phyloP scores from a whole-genome alignment of 2,329 filamentous ascomycete species.

The Fusarium redolens region DNA sequence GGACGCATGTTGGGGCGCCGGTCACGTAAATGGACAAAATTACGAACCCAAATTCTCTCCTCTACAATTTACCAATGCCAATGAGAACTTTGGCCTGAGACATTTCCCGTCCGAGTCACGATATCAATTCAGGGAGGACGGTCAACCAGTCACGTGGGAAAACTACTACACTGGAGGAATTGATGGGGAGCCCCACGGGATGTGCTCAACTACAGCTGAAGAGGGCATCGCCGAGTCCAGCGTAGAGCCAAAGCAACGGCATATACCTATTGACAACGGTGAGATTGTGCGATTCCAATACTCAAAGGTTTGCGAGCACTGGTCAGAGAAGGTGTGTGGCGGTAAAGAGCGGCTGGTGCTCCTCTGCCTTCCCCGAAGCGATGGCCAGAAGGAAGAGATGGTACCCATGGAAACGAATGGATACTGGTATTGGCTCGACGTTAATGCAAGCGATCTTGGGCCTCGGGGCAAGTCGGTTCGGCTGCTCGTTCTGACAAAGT shows the following conservation, averaged over 20 bases:
- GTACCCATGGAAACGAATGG: slow-evolving; percentile 82
- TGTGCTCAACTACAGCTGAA: slow-evolving; percentile 57
- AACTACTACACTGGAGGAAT: slow-evolving; percentile 79
- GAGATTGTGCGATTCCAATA: slow-evolving; percentile 81
- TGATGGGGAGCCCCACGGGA: slow-evolving; percentile 59
- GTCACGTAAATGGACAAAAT: slow-evolving; percentile 62
- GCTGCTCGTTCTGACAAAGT: slow-evolving; percentile 68
- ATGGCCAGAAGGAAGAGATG: slow-evolving; percentile 75
- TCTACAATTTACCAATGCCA: slow-evolving; percentile 68
- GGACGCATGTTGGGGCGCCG: slow-evolving; percentile 94
- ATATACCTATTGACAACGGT: slow-evolving; percentile 69
- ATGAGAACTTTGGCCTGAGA: slow-evolving; percentile 82
- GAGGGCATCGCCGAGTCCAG: slow-evolving; percentile 67
- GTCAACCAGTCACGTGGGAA: slow-evolving; percentile 77
- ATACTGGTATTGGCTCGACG: slow-evolving; percentile 84
- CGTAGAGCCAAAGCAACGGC: slow-evolving; percentile 64
- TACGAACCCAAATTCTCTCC: slow-evolving; percentile 79
- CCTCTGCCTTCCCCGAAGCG: slow-evolving; percentile 72
- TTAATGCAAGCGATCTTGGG: slow-evolving; percentile 74
- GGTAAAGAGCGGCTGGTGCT: slow-evolving; percentile 77
- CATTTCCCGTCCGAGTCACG: slow-evolving; percentile 80
- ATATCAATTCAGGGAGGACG: slow-evolving; percentile 81
- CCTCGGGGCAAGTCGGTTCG: slow-evolving; percentile 74
- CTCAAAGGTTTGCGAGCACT: slow-evolving; percentile 82
- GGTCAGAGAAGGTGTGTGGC: slow-evolving; percentile 77